Conservation (phyloP, 306 rosid genomes). For the Alnus rubra region DNA sequence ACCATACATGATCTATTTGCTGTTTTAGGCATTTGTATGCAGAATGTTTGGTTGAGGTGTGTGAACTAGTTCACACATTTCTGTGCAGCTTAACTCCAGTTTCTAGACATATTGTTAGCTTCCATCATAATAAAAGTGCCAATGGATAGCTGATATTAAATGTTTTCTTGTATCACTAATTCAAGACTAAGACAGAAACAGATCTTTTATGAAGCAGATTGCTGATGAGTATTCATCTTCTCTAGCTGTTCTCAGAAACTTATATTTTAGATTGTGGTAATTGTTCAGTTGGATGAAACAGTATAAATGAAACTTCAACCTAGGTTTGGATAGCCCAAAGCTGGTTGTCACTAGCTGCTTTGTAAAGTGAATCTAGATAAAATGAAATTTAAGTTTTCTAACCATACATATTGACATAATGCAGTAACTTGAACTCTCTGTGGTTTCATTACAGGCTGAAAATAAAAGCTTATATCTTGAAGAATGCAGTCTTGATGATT, state of each 20-base stretch:
- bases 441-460: constrained; percentile 63
- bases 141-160: not conserved
- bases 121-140: not conserved
- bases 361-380: not conserved
- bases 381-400: constrained; percentile 2
- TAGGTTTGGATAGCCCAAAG: constrained; percentile 16
- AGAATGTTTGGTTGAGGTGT: not conserved
- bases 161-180: not conserved
- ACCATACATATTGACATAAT: not conserved
- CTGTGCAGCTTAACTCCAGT: not conserved
- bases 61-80: not conserved
- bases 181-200: not conserved
- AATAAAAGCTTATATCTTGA: constrained; percentile 54
- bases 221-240: not conserved
- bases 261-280: not conserved
- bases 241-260: not conserved
- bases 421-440: constrained; percentile 16
- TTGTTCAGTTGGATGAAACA: not conserved
- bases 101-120: not conserved
- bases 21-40: not conserved
- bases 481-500: constrained; percentile 63
- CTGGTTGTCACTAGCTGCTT: constrained; percentile 4
- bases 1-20: not conserved
- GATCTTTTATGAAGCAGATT: not conserved
- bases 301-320: not conserved